Evolutionary conservation across 2,329 filamentous ascomycete species (phyloP), one percentile per base, ranked within the genome.

Genomic region (Exophiala oligosperma): DNA sequence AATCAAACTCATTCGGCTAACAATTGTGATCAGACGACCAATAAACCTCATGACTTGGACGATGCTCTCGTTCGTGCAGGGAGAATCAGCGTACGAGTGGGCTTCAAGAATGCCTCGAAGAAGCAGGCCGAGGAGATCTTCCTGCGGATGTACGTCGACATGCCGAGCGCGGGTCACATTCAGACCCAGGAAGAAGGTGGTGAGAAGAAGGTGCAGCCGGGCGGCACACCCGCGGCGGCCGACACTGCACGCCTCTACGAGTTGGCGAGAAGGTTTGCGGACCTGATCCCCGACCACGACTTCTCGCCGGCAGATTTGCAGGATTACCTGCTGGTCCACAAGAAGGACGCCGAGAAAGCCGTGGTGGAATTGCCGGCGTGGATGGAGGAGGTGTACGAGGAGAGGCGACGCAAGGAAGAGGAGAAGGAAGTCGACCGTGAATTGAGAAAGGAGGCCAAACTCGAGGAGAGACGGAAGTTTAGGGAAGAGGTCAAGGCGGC

Each of bases 31-130:
- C 17, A 43, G 47, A 92, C 90, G 0, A 91, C 88, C 32, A 94
- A 93, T 72, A 82, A 85, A 59, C 87, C 87, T 2, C 86, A 92
- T 66, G 79, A 83, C 12, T 81, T 93, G 0, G 89, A 92, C 68
- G 81, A 86, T 47, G 89, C 89, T 0, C 79, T 94, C 4, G 86
- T 92, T 50, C 80, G 89, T 0, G 88, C 90, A 0, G 89, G 89
- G 1, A 80, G 88, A 1, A 85, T 92, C 3, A 89, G 92, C 62
- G 76, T 88, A 41, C 84, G 88, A 65, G 83, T 92, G 1, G 77
- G 77, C 9, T 89, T 92, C 71, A 62, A 62, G 54, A 65, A 64
- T 49, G 59, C 68, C 24, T 59, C 63, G 53, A 61, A 65, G 56
- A 62, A 56, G 38, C 69, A 71, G 54, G 68, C 64, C 28, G 61